Conservation (phyloP, 306 rosid species). For the Rosa multiflora region DNA sequence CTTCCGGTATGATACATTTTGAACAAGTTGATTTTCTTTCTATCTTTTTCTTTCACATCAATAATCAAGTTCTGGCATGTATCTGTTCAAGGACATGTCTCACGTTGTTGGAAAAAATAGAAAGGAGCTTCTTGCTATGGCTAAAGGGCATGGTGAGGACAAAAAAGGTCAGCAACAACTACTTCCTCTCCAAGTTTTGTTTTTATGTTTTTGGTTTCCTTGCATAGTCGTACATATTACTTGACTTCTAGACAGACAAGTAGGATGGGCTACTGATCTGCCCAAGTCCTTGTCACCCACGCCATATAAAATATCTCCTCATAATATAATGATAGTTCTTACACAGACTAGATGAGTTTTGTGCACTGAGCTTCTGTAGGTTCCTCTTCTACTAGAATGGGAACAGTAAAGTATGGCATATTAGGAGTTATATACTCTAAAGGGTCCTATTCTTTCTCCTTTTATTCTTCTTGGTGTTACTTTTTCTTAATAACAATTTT, state of each 20-base stretch:
- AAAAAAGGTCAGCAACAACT: slow-evolving; percentile 67
- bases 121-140: slow-evolving; percentile 98
- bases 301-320: background rate
- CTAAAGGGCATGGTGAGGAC: slow-evolving; percentile 89
- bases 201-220: slow-evolving; percentile 6
- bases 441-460: slow-evolving; percentile 10
- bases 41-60: slow-evolving; percentile 19
- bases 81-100: slow-evolving; percentile 80
- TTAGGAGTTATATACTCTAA: background rate
- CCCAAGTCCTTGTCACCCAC: slow-evolving; percentile 2
- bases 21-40: slow-evolving; percentile 16
- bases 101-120: slow-evolving; percentile 93
- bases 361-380: slow-evolving; percentile 3
- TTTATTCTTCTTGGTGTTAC: background rate
- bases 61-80: slow-evolving; percentile 31
- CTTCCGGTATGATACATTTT: slow-evolving; percentile 72
- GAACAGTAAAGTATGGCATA: slow-evolving; percentile 10
- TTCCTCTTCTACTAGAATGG: slow-evolving; percentile 8
- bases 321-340: background rate
- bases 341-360: background rate
- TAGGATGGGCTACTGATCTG: slow-evolving; percentile 4
- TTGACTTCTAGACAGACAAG: background rate
- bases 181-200: background rate
- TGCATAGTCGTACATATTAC: background rate
- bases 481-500: slow-evolving; percentile 15